Evolutionary conservation across 352 stramenopile genomes (phyloP).

Genomic region (Saprolegnia diclina): DNA sequence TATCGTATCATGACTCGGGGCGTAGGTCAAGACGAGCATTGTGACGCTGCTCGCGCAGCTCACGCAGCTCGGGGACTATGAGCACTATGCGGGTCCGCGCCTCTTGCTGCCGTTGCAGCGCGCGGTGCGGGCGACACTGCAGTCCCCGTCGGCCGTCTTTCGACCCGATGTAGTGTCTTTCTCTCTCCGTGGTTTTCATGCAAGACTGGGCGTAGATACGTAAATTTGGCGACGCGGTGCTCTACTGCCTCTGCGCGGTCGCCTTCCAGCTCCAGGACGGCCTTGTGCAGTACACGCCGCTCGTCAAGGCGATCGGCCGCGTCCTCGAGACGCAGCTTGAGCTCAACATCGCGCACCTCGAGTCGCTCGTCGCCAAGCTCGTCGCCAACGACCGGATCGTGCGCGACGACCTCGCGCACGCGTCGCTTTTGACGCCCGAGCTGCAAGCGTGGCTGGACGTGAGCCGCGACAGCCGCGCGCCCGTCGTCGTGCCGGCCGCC

Average conservation of each 20-base stretch:
- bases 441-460: conserved; percentile 27
- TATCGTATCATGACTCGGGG: conserved; percentile 17
- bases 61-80: conserved; percentile 61
- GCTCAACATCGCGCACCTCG: background rate
- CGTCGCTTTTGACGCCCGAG: conserved; percentile 21
- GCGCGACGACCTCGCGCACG: background rate
- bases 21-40: conserved; percentile 57
- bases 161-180: background rate
- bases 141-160: background rate
- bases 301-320: conserved; percentile 32
- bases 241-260: conserved; percentile 68
- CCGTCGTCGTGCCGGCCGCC: conserved; percentile 27
- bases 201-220: conserved; percentile 1
- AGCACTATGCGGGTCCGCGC: conserved; percentile 72
- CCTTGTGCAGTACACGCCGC: conserved; percentile 62
- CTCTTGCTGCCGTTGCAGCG: conserved; percentile 63
- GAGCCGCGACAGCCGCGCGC: conserved; percentile 26
- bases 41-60: conserved; percentile 64
- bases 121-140: conserved; percentile 35
- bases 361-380: background rate
- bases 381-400: background rate
- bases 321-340: background rate
- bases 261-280: conserved; percentile 72
- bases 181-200: too few species aligned
- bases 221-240: conserved; percentile 62